A percentile compares a stretch with the other conserved stretches of the same genome.
phyloP scores from a whole-genome alignment of 2,329 filamentous ascomycete species.

The Talaromyces sp. region DNA sequence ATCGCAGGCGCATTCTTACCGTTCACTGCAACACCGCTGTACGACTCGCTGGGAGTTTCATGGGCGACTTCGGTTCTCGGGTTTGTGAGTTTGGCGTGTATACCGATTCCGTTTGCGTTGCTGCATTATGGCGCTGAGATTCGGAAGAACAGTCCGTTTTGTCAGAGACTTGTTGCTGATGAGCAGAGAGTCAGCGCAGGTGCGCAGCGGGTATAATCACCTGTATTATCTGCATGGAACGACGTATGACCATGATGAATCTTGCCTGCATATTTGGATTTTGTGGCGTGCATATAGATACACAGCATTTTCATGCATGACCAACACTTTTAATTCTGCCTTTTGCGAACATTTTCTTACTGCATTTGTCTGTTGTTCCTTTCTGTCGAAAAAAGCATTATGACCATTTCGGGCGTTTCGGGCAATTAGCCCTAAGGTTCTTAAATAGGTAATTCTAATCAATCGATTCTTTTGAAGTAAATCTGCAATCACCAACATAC shows the following conservation, averaged over 20 bases:
- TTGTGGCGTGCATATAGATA: slow-evolving; percentile 3
- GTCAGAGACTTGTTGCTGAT: slow-evolving; percentile 25
- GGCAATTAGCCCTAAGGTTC: neutral
- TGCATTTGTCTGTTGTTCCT: neutral
- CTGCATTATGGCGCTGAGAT: slow-evolving; percentile 27
- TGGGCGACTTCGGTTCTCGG: slow-evolving; percentile 43
- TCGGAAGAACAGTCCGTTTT: slow-evolving; percentile 28
- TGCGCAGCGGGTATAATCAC: neutral
- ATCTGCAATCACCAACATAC: no score
- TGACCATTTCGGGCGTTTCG: neutral
- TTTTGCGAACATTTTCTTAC: neutral
- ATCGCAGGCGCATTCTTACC: slow-evolving; percentile 57
- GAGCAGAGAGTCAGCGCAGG: neutral
- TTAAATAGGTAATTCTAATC: neutral
- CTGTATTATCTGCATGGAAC: neutral
- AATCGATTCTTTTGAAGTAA: neutral
- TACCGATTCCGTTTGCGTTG: slow-evolving; percentile 42
- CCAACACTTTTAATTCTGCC: neutral
- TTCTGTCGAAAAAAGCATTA: neutral
- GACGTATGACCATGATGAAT: neutral
- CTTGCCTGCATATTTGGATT: neutral
- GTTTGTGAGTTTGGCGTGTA: slow-evolving; percentile 38
- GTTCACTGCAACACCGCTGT: slow-evolving; percentile 45
- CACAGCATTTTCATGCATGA: neutral
- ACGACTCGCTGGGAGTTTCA: slow-evolving; percentile 34